Evolutionary conservation across 768 basidiomycete genomes (phyloP), one percentile per base, ranked within the genome.

Genomic region (Pulveroboletus frians): DNA sequence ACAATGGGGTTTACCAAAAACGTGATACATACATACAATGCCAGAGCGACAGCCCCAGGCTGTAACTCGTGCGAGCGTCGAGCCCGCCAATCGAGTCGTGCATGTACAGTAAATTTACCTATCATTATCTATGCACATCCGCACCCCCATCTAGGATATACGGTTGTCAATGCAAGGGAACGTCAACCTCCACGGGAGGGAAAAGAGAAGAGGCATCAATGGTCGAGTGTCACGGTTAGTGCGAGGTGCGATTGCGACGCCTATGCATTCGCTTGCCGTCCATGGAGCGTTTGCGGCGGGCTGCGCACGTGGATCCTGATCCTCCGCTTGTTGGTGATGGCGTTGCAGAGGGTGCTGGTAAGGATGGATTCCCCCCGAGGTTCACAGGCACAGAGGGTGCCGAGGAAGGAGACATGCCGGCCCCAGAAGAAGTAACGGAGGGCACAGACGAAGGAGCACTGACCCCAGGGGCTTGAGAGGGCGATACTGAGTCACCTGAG

Each of bases 191-290:
- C 14, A 6, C 13, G 31, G 14, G 11, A 32, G 13, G 11, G 13
- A 14, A 6, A 26, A 5, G 23, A 26, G 23, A 17, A 30, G 21
- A 21, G 13, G 15, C 1, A 7, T 5, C 21, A 20, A 3, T 11
- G 8, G 11, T 4, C 31, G 18, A 3, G 18, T n/a, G 39, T 20
- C 20, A 35, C 27, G 13, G 18, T 54, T 14, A 62, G 40, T 62
- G 57, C 3, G 48, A 37, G 8, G 34, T 17, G 17, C 51, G 49
- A 27, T 31, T 11, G 15, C 54, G 60, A 11, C 60, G 50, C 30
- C 39, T 51, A 42, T 62, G 54, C 48, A 56, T 59, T 30, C 60
- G 50, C 46, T 47, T 51, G 10, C 15, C n/a, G 7, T 45, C 20
- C 27, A 36, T 47, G 31, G 26, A 11, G 38, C 21, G 20, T 11